Conservation (phyloP, 2,329 filamentous ascomycete species). For the Madurella fahalii region DNA sequence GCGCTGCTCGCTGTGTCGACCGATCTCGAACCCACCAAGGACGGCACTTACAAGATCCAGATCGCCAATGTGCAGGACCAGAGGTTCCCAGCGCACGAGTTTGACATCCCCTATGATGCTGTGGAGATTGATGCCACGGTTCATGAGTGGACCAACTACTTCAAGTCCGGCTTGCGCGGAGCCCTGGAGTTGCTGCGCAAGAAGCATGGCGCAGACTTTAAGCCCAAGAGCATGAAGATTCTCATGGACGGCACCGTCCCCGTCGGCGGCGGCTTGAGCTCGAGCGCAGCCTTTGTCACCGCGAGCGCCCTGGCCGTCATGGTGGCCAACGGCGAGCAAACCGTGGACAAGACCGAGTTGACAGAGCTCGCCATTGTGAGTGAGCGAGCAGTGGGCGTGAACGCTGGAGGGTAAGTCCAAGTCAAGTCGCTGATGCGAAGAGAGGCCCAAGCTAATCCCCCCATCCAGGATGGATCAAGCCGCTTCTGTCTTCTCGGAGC, state of each 20-base stretch:
- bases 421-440: background rate
- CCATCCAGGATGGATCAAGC: conserved; percentile 84
- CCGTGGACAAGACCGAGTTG: conserved; percentile 85
- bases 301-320: conserved; percentile 85
- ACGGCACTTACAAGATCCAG: conserved; percentile 61
- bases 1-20: conserved; percentile 75
- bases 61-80: conserved; percentile 73
- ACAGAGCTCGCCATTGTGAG: conserved; percentile 92
- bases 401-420: conserved; percentile 75
- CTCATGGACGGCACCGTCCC: conserved; percentile 90
- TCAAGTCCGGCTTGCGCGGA: conserved; percentile 84
- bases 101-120: conserved; percentile 61
- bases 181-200: conserved; percentile 73
- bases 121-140: conserved; percentile 80
- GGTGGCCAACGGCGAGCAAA: conserved; percentile 72
- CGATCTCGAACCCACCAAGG: conserved; percentile 43
- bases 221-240: conserved; percentile 75
- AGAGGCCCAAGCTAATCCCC: background rate
- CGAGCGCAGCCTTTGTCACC: conserved; percentile 89
- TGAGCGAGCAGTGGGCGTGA: conserved; percentile 90
- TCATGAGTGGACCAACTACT: conserved; percentile 98
- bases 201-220: conserved; percentile 57
- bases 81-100: conserved; percentile 72
- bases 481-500: conserved; percentile 87
- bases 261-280: conserved; percentile 85